phyloP scores from a whole-genome alignment of 768 basidiomycete species.

The Suillus lakei region DNA sequence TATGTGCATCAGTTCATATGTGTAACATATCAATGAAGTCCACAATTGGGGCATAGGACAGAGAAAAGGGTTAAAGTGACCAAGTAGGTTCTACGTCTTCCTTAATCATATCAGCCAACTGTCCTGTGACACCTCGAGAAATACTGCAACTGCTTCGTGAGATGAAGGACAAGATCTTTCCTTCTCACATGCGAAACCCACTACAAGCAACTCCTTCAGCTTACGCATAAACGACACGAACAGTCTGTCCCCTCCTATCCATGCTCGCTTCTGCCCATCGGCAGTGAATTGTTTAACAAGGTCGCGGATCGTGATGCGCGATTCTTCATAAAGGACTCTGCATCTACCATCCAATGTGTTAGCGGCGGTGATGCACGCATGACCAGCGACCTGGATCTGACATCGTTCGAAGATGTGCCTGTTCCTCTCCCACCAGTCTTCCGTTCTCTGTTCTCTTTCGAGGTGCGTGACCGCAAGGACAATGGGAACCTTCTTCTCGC shows the following conservation, averaged over 20 bases:
- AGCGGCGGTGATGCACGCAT: constrained; percentile 33
- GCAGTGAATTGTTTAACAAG: constrained; percentile 26
- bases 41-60: too few species aligned
- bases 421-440: constrained; percentile 37
- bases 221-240: too few species aligned
- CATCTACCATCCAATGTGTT: too few species aligned
- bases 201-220: too few species aligned
- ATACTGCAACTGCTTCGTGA: constrained; percentile 31
- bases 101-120: too few species aligned
- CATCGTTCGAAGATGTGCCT: constrained; percentile 19
- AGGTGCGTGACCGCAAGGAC: constrained; percentile 45
- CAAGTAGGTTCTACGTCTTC: too few species aligned
- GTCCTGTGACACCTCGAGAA: constrained; percentile 26
- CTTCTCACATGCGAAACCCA: constrained; percentile 20
- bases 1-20: too few species aligned
- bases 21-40: too few species aligned
- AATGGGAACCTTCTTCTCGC: too few species aligned
- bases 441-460: constrained; percentile 36
- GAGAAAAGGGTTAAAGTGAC: too few species aligned
- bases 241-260: too few species aligned
- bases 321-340: constrained; percentile 14
- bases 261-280: constrained; percentile 15
- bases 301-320: constrained; percentile 25
- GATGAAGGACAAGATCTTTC: constrained; percentile 13
- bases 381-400: constrained; percentile 23